Base-by-base conservation (phyloP, 2,329 filamentous ascomycete genomes). In the Pseudogymnoascus sp. region DNA sequence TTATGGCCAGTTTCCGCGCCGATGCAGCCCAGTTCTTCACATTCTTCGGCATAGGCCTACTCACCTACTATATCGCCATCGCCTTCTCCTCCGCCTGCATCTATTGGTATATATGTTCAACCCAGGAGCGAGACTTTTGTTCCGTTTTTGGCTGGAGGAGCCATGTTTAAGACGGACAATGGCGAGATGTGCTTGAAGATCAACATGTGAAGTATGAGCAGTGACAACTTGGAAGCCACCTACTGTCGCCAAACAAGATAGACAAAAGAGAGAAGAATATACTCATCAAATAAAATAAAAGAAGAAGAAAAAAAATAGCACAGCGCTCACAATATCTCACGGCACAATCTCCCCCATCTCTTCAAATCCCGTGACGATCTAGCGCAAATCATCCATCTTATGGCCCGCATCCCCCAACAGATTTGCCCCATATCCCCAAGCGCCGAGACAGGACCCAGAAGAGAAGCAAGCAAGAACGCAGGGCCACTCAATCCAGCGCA, bases 1-100 rank as follows among this genome's bases (percentile, higher is more conserved):
- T 89, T 70, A 90, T 91, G 85, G 82, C 83, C 5, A 87, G 86
- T 0, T 89, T 90, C 65, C 82, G 88, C 52, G 76, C 79, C 2
- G 79, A 84, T 7, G 81, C 78, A 0, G 72, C 67, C 1, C 82
- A 86, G 59, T 91, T 90, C 71, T 84, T 92, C 61, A 83, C 79
- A 0, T 92, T 90, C 73, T 86, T 91, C 64, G 75, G 78, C 2
- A 77, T 90, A 35, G 80, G 84, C 0, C 71, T 92, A 3, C 70
- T 91, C 2, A 84, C 83, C 45, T 88, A 92, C 61, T 90, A 89
- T 64, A 84, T 89, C 34, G 82, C 86, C 0, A 82, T 92, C 8
- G 86, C 82, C 0, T 86, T 88, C 66, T 86, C 88, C 1, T 83
- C 84, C 64, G 77, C 83, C 1, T 87, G 85, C 60, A 82, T 92